Evolutionary conservation across 1,284 basidiomycete species (phyloP).

Genomic region (Fomitopsis betulina): DNA sequence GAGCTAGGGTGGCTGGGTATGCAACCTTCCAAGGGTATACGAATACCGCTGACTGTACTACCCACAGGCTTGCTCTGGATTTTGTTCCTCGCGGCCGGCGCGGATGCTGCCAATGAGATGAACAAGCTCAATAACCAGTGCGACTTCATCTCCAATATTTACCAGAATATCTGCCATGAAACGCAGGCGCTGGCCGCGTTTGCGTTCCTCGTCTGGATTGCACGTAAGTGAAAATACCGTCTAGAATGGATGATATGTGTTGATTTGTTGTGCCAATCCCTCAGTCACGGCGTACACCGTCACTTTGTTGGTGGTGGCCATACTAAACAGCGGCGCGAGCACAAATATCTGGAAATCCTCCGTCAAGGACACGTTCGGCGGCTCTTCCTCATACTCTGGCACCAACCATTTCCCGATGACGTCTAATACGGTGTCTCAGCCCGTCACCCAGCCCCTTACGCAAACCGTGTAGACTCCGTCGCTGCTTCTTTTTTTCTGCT

Average conservation of each 20-base stretch:
- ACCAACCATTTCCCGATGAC: conserved; percentile 2
- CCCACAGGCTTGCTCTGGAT: conserved; percentile 16
- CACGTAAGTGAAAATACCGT: conserved; percentile 7
- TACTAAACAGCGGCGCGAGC: conserved; percentile 11
- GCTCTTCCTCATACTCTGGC: not conserved
- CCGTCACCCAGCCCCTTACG: not conserved
- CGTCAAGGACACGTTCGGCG: conserved; percentile 7
- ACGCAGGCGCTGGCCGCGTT: conserved; percentile 19
- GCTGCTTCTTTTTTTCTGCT: no score
- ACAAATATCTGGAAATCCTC: conserved; percentile 15
- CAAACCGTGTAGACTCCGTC: not conserved
- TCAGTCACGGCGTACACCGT: conserved; percentile 15
- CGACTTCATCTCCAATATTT: conserved; percentile 9
- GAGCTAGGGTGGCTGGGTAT: conserved; percentile 25
- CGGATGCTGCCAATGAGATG: conserved; percentile 7
- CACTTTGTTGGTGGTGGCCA: conserved; percentile 13
- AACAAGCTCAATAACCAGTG: conserved; percentile 3
- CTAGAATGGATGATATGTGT: not conserved
- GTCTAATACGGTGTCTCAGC: not conserved
- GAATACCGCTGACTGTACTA: not conserved
- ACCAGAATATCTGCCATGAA: conserved; percentile 18
- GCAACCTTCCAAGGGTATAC: not conserved
- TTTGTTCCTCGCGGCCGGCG: conserved; percentile 17
- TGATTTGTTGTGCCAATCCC: not conserved
- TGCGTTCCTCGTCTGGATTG: conserved; percentile 17